Evolutionary conservation across 106 monocot species (phyloP), one percentile per base, ranked within the genome.

Genomic region (Allium fistulosum): DNA sequence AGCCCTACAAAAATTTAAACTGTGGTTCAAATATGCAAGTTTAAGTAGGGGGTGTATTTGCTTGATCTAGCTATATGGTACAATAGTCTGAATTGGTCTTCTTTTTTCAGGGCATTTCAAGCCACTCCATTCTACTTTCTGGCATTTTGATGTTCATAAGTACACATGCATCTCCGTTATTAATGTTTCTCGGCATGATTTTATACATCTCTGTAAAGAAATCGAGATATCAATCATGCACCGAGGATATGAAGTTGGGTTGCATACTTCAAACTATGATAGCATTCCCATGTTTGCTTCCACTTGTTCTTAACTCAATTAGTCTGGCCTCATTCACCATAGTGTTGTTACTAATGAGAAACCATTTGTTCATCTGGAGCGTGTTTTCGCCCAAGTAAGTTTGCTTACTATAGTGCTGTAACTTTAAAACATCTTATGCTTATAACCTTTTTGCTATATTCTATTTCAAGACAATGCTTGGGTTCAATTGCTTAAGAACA

Each of bases 361-460:
- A 90, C 67, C 97, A 99, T 77, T 73, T 99, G 58, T 99, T 99
- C 67, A 72, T 99, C 74, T 99, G 97, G 92, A 99, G 97, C 45
- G 92, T 99, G 1, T 99, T 99, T 78, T 99, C 97, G 55, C 97
- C 97, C 55, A 99, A 99, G 97, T 99, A 83, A 87, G 92, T 83
- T 3, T 27, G 11, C 49, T 71, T 52, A 59, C 7, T 10, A 9
- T 8, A 5, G 2, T 26, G 14, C 27, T 18, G 51, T 67, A 67
- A 51, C 53, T 67, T 13, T 26, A 22, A 18, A 17, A 22, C 10
- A 14, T n/a, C n/a, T 7, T 12, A 15, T 46, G 15, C 8, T 65
- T 48, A 48, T 16, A 17, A 13, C 8, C 22, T 22, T 37, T 37
- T 37, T 5, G 37, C 37, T 37, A 1, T 37, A 37, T 37, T 37